Percentiles rank a stretch among this genome's conserved stretches.
Evolutionary conservation across 2,329 filamentous ascomycete species (phyloP).

Genomic region (Trichoderma cornu-damae): DNA sequence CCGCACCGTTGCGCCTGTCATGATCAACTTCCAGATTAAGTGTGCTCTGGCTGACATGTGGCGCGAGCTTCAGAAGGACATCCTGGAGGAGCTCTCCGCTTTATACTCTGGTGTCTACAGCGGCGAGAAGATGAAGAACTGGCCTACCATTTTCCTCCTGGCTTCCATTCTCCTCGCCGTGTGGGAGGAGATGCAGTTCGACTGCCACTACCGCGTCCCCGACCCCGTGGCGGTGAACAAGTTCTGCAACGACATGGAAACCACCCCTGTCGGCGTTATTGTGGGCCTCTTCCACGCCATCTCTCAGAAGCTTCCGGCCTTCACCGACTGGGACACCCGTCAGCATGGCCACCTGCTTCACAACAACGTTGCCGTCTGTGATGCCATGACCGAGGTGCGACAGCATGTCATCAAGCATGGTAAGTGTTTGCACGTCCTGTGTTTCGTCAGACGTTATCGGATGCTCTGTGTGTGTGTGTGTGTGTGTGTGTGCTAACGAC

Average conservation of each 20-base stretch:
- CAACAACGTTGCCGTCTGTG: conserved; percentile 87
- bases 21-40: conserved; percentile 99
- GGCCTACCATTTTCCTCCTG: conserved; percentile 97
- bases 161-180: conserved; percentile 88
- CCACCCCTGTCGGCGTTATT: conserved; percentile 90
- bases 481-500: conserved; percentile 25
- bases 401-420: conserved; percentile 90
- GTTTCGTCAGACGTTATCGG: background rate
- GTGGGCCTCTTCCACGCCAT: conserved; percentile 97
- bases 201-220: conserved; percentile 90
- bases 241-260: conserved; percentile 97
- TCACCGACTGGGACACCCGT: conserved; percentile 88
- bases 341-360: conserved; percentile 87
- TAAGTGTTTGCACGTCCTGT: conserved; percentile 43
- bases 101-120: conserved; percentile 98
- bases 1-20: conserved; percentile 87
- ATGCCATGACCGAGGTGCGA: conserved; percentile 93
- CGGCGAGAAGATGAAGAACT: conserved; percentile 95
- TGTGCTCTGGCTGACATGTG: conserved; percentile 96
- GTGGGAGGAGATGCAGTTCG: conserved; percentile 99
- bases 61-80: conserved; percentile 94
- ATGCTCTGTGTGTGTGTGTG: too few relatives aligned
- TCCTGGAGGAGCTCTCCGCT: conserved; percentile 84
- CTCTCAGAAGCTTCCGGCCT: conserved; percentile 88
- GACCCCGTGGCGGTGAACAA: conserved; percentile 81